These are phyloP conservation scores for Sedum album DNA, from an alignment of 164 flowering plant genomes.

Conservation along the genomic window DNA sequence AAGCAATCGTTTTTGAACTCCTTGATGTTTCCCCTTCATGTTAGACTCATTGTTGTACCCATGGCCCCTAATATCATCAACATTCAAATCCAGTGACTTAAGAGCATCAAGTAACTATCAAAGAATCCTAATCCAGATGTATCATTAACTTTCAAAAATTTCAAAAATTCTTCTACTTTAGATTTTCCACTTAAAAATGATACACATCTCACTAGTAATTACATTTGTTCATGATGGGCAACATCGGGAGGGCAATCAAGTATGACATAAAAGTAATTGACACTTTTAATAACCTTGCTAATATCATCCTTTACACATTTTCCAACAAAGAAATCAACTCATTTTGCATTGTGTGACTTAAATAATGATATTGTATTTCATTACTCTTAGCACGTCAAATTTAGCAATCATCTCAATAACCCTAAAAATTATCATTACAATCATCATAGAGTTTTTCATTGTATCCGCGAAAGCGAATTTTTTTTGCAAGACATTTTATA, in stretches of 20 bases:
- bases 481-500: no score
- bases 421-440: no score
- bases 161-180: not conserved
- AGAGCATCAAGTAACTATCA: not conserved
- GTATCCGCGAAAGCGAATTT: no score
- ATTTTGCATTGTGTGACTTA: not conserved
- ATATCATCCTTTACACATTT: not conserved
- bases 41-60: not conserved
- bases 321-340: not conserved
- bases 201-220: not conserved
- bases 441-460: no score
- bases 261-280: not conserved
- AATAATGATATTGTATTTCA: not conserved
- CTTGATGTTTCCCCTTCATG: not conserved
- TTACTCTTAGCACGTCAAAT: not conserved
- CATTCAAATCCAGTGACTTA: not conserved
- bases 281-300: not conserved
- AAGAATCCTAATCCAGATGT: not conserved
- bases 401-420: not conserved
- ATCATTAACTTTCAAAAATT: not conserved
- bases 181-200: no score
- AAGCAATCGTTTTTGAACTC: not conserved
- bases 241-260: not conserved
- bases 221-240: not conserved
- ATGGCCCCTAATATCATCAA: no score